Evolutionary conservation across 306 rosid species (phyloP), one percentile per base, ranked within the genome.

Genomic region (Astragalus membranaceus): DNA sequence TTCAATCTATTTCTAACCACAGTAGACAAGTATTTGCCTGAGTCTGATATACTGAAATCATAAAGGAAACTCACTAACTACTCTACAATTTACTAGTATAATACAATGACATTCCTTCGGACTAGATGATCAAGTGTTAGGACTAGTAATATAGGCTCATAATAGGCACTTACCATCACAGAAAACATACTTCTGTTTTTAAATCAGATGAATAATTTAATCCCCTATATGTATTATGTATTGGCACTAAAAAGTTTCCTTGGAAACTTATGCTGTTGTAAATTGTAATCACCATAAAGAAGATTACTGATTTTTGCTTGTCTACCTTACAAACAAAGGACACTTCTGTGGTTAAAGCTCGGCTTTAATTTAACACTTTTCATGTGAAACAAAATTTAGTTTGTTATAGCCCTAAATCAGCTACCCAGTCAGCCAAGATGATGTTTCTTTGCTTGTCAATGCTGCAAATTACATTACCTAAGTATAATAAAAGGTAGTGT

Each of bases 281-380:
- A 67, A 68, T 42, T 67, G 54, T 43, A 70, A 67, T 39, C 50
- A 9, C 51, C 63, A 47, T 30, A 10, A 29, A 12, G 15, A 32
- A 29, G 46, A 71, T 13, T 66, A 6, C 61, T 65, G 58, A 42
- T 58, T 75, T 69, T 53, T 48, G 30, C 37, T 20, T 75, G 80
- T 46, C 69, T 12, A 56, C 60, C 55, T 57, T 72, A 5, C 61
- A 35, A 56, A 57, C 23, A 50, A 15, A 57, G 57, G 58, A 42
- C 13, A 35, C 7, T 37, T 71, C 39, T 72, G 59, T 72, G 37
- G 70, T 57, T 72, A 43, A 49, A 46, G 35, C 59, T 59, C 46
- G 13, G 63, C 32, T 57, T 73, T 23, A 49, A 29, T 56, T 56
- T 48, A 42, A 33, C 64, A 42, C 59, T 50, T 52, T 50, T 70